Base-by-base conservation (phyloP, 179 eudicot genomes). In the Pouteria campechiana region DNA sequence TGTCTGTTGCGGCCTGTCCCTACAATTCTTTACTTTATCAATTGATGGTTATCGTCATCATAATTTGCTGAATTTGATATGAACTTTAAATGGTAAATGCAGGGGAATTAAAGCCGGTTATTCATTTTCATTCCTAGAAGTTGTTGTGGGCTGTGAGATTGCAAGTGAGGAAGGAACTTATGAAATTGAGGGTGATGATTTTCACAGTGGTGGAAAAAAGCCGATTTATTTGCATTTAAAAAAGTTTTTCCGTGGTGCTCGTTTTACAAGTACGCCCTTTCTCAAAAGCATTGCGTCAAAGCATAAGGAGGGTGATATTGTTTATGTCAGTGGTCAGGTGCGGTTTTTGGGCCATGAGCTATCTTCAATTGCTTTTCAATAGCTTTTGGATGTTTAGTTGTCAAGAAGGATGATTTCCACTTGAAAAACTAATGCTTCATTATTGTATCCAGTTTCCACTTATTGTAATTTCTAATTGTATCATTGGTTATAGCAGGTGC, bases 291-390 rank as follows among this genome's bases (percentile, higher is more conserved):
- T 90, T 30, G 60, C 74, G 66, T 73, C 32, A 31, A 90, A 81
- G 74, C 72, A 90, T 57, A 75, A 59, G 35, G 84, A 63, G 68
- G 95, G 96, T 48, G 98, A 86, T 49, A 43, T 67, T 44, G 90
- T 82, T 48, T 90, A 95, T 64, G 84, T 83, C 46, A 90, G 95
- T 60, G 98, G 98, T 57, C 85, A 90, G 95, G 98, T 86, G 65
- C 68, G 79, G 50, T 60, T 36, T 37, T 23, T 27, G 4, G 2
- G 15, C 34, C 37, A 5, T 22, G 17, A 17, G n/a, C n/a, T n/a
- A n/a, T n/a, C n/a, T n/a, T n/a, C n/a, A n/a, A n/a, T n/a, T n/a
- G n/a, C n/a, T n/a, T n/a, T n/a, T n/a, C n/a, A n/a, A n/a, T n/a
- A n/a, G n/a, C n/a, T n/a, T n/a, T n/a, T n/a, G n/a, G n/a, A n/a